These are phyloP conservation scores for Berkeleyomyces basicola DNA, from an alignment of 2,329 filamentous ascomycete species.

Conservation along the genomic window DNA sequence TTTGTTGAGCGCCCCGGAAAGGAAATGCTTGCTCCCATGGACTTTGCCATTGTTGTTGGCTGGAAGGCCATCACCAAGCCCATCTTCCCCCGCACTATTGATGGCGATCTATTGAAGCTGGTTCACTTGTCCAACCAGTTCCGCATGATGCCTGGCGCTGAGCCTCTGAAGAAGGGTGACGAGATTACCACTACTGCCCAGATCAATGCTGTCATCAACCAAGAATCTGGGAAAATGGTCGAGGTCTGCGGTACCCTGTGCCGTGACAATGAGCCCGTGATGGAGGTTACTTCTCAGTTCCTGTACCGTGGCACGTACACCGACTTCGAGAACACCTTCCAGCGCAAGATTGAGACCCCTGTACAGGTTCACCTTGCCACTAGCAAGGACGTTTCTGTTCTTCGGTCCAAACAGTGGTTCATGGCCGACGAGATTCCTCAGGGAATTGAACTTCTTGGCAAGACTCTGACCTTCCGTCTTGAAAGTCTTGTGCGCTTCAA, in stretches of 20 bases:
- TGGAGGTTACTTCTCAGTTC: constrained; percentile 98
- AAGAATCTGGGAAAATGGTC: constrained; percentile 98
- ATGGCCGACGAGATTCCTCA: constrained; percentile 51
- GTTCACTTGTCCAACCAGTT: constrained; percentile 96
- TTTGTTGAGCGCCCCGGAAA: constrained; percentile 94
- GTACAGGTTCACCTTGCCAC: constrained; percentile 83
- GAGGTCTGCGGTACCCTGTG: constrained; percentile 97
- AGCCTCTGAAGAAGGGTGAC: constrained; percentile 91
- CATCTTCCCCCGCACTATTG: constrained; percentile 92
- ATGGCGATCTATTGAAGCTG: constrained; percentile 87
- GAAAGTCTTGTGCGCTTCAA: constrained; percentile 86
- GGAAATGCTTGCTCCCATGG: constrained; percentile 90
- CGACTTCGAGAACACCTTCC: constrained; percentile 96
- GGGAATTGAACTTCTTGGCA: constrained; percentile 73
- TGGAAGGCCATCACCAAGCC: constrained; percentile 99
- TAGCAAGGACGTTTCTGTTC: constrained; percentile 79
- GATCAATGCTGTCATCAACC: constrained; percentile 95
- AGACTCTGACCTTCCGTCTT: constrained; percentile 91
- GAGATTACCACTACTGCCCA: constrained; percentile 83
- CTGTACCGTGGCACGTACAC: constrained; percentile 84
- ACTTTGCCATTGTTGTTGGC: constrained; percentile 93
- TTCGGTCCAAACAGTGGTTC: constrained; percentile 98
- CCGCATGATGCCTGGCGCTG: constrained; percentile 91
- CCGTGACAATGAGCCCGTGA: constrained; percentile 67
- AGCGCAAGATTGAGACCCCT: constrained; percentile 87